Evolutionary conservation across 768 basidiomycete species (phyloP).

Genomic region (Pleurotus eryngii): DNA sequence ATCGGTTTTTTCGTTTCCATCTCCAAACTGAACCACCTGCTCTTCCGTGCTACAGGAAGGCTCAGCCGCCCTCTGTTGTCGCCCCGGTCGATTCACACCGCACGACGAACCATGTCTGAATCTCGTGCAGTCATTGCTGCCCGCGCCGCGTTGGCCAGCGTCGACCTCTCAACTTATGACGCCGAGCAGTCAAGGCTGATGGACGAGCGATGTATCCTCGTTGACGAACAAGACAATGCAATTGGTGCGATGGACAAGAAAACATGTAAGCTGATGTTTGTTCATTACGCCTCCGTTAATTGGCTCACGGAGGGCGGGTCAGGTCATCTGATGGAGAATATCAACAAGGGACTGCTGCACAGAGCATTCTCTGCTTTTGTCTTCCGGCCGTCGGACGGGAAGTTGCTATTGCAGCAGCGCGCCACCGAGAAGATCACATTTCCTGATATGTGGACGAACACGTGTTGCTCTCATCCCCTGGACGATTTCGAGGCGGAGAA

Average conservation of each 20-base stretch:
- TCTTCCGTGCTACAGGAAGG: neutral
- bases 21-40: constrained; percentile 4
- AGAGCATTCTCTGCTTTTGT: constrained; percentile 98
- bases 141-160: constrained; percentile 58
- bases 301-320: constrained; percentile 1
- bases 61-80: neutral
- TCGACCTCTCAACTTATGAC: constrained; percentile 85
- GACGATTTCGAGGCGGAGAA: constrained; percentile 88
- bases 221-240: constrained; percentile 81
- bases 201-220: constrained; percentile 93
- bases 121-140: constrained; percentile 65
- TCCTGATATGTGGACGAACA: constrained; percentile 99
- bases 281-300: neutral
- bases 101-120: constrained; percentile 28
- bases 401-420: constrained; percentile 89
- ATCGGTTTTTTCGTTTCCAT: neutral
- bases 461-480: constrained; percentile 96
- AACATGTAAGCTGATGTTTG: constrained; percentile 64
- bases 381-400: constrained; percentile 92
- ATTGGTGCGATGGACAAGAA: constrained; percentile 94
- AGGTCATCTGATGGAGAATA: constrained; percentile 99
- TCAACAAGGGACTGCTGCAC: constrained; percentile 89
- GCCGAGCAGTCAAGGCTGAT: constrained; percentile 91
- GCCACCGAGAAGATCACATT: constrained; percentile 99
- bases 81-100: neutral